Evolutionary conservation across 2,329 filamentous ascomycete species (phyloP).

Genomic region (Stagonosporopsis rhizophila): DNA sequence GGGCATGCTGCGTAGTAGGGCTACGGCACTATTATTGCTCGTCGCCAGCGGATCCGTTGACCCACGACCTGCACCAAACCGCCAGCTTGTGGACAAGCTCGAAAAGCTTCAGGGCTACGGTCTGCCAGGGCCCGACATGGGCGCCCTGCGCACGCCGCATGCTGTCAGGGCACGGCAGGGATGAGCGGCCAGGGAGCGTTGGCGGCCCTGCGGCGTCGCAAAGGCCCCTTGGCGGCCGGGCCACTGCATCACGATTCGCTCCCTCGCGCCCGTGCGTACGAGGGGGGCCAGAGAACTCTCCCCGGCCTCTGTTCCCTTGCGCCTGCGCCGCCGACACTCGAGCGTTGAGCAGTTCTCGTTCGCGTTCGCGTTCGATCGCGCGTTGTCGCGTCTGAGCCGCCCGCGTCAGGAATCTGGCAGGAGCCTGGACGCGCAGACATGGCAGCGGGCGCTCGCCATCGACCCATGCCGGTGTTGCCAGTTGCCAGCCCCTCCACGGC

Average conservation of each 20-base stretch:
- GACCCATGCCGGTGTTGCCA: background rate
- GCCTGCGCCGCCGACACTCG: conserved; percentile 5
- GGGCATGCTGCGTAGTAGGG: conserved; percentile 9
- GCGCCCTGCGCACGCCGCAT: background rate
- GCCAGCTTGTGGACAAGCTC: conserved; percentile 17
- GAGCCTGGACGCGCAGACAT: conserved; percentile 1
- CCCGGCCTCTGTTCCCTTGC: conserved; percentile 22
- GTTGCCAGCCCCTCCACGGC: background rate
- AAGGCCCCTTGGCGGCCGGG: conserved; percentile 19
- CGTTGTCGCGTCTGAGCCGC: conserved; percentile 7
- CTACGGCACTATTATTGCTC: conserved; percentile 19
- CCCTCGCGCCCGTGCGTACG: conserved; percentile 26
- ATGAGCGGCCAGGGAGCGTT: conserved; percentile 35
- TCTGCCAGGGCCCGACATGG: background rate
- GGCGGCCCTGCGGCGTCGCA: conserved; percentile 28
- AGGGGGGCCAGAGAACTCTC: conserved; percentile 24
- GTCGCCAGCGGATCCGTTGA: conserved; percentile 13
- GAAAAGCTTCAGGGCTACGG: conserved; percentile 9
- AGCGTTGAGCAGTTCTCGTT: conserved; percentile 9
- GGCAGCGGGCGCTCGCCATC: background rate
- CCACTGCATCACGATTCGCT: conserved; percentile 28
- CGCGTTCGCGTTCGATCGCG: conserved; percentile 7
- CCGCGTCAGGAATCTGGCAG: conserved; percentile 12
- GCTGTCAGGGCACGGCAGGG: conserved; percentile 25
- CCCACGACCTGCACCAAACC: conserved; percentile 17